Conservation (phyloP, 768 basidiomycete species). For the Cubamyces sp. region DNA sequence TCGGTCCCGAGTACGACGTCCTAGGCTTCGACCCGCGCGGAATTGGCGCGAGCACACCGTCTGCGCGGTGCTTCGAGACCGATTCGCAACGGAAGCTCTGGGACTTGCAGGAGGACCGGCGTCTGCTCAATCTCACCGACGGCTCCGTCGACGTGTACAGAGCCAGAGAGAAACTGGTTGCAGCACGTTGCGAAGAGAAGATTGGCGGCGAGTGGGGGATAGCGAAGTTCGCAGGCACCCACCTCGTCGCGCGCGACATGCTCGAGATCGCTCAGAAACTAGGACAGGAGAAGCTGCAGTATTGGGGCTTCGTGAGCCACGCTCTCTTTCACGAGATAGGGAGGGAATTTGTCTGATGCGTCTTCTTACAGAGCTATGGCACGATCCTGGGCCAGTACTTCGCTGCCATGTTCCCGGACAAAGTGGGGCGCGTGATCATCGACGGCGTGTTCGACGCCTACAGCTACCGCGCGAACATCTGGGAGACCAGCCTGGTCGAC, state of each 20-base stretch:
- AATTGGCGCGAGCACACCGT: constrained; percentile 27
- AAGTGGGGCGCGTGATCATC: constrained; percentile 36
- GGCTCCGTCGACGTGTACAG: constrained; percentile 1
- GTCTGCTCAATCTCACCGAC: constrained; percentile 23
- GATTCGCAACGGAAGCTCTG: constrained; percentile 18
- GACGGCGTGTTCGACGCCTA: constrained; percentile 37
- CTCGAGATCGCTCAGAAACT: constrained; percentile 33
- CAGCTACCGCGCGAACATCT: constrained; percentile 27
- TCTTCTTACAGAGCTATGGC: constrained; percentile 22
- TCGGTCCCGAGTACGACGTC: constrained; percentile 25
- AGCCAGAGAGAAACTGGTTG: constrained; percentile 17
- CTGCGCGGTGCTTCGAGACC: constrained; percentile 21
- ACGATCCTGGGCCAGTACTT: constrained; percentile 32
- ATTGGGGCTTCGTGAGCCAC: constrained; percentile 35
- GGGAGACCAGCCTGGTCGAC: constrained; percentile 32
- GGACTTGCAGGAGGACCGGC: constrained; percentile 15
- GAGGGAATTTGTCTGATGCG: too few relatives aligned
- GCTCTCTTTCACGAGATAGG: not conserved
- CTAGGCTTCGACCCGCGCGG: constrained; percentile 31
- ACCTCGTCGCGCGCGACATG: constrained; percentile 37
- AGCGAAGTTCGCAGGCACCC: constrained; percentile 33
- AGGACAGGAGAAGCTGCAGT: constrained; percentile 36
- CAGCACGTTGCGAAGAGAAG: constrained; percentile 15
- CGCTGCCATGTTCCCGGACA: constrained; percentile 38
- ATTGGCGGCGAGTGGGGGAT: constrained; percentile 26